These are phyloP conservation scores for Scortechinia acanthostroma DNA, from an alignment of 2,329 filamentous ascomycete species.

Conservation along the genomic window DNA sequence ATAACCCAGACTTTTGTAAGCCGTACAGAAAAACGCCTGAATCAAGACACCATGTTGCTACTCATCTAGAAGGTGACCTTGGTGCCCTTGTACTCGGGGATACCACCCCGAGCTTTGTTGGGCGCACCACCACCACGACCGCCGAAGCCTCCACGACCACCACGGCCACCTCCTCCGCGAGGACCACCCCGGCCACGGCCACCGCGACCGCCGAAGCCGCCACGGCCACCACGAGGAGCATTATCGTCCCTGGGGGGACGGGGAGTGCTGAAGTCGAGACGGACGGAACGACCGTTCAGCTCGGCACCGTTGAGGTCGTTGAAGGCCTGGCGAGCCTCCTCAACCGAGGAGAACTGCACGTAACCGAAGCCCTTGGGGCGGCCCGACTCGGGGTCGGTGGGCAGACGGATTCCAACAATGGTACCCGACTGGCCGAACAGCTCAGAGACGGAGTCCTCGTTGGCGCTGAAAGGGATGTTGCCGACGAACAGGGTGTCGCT, in stretches of 20 bases:
- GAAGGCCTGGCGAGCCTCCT: conserved; percentile 74
- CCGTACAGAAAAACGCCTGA: no score
- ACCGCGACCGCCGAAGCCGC: conserved; percentile 40
- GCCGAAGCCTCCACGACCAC: conserved; percentile 33
- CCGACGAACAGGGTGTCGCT: conserved; percentile 86
- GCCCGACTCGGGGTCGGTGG: conserved; percentile 78
- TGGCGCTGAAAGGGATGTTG: conserved; percentile 79
- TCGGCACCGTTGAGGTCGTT: conserved; percentile 65
- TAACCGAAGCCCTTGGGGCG: conserved; percentile 90
- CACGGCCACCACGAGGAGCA: conserved; percentile 35
- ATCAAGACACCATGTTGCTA: no score
- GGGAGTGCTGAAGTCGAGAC: conserved; percentile 74
- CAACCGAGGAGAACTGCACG: conserved; percentile 73
- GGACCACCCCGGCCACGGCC: conserved; percentile 43
- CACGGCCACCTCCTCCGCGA: conserved; percentile 28
- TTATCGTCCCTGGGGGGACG: conserved; percentile 53
- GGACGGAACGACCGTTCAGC: conserved; percentile 66
- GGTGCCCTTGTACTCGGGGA: conserved; percentile 66
- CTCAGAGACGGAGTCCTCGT: conserved; percentile 68
- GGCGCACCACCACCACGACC: conserved; percentile 25
- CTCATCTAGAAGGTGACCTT: conserved; percentile 74
- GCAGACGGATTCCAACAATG: conserved; percentile 76
- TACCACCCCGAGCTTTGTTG: conserved; percentile 31
- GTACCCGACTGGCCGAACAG: conserved; percentile 67
- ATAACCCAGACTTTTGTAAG: no score